Base-by-base conservation (phyloP, 129 eudicot genomes). In the Apium graveolens region DNA sequence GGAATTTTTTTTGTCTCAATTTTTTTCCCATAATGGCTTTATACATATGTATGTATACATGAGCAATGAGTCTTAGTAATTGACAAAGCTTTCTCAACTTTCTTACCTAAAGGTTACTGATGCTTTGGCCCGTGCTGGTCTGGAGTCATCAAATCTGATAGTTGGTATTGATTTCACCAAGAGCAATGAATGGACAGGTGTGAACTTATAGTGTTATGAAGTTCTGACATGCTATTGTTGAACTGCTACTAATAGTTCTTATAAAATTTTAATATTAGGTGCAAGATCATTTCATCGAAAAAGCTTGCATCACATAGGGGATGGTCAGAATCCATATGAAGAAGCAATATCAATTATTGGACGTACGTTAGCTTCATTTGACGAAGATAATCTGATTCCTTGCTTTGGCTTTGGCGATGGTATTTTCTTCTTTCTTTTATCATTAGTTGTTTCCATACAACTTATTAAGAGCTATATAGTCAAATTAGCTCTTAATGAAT, bases 401-500 rank as follows among this genome's bases (percentile, higher is more conserved):
- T 94, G 98, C 84, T 94, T 79, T 72, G 98, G 98, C 24, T 91
- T 94, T 51, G 98, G 98, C 83, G 98, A 94, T 69, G 97, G 97
- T 94, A 89, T 63, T 18, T 76, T 17, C 27, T 74, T 62, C 32
- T 62, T 26, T 14, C 5, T n/a, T 27, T 38, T 4, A 38, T 29
- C 5, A 26, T 6, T 16, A 27, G 21, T 29, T 26, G 1, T 48
- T 49, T 18, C 20, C 53, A 20, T 74, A n/a, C 31, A 46, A 42
- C 32, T 3, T 31, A 11, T 34, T 2, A 27, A 46, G 65, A 34
- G 24, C 44, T 42, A 41, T 63, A 29, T 20, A 24, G 63, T 51
- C 26, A 38, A 38, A 1, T 16, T 31, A 76, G 21, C 38, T 20
- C 1, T 60, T 42, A 73, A 37, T 73, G 16, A 53, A 43, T n/a